A percentile compares a stretch with the other conserved stretches of the same genome.
phyloP scores from a whole-genome alignment of 225 moss, liverwort and hornwort genomes.

The Asterella californica region DNA sequence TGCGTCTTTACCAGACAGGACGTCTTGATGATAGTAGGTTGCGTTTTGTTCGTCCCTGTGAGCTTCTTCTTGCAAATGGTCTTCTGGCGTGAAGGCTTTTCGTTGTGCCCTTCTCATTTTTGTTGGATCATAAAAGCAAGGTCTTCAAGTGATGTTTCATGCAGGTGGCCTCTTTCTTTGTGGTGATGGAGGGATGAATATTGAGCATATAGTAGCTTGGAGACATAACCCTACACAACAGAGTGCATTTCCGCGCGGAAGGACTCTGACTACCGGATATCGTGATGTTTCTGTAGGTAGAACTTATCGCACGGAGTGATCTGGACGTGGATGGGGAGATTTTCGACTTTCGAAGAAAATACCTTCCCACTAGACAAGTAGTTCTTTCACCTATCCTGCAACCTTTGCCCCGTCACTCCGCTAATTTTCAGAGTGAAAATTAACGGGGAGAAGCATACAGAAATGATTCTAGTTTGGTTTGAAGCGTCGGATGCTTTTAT shows the following conservation, averaged over 20 bases:
- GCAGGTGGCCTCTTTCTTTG: neutral
- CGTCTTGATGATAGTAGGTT: neutral
- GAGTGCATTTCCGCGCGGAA: neutral
- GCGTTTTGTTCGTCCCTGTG: neutral
- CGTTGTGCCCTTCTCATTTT: neutral
- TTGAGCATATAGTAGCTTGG: neutral
- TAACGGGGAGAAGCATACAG: too few relatives aligned
- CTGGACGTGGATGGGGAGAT: conserved; percentile 55
- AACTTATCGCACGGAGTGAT: conserved; percentile 45
- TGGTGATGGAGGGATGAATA: neutral
- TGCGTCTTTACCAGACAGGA: neutral
- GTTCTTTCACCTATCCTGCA: neutral
- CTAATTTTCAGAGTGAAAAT: too few relatives aligned
- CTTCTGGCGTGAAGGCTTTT: neutral
- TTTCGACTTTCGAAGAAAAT: conserved; percentile 87
- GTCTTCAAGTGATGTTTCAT: neutral
- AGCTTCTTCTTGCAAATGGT: neutral
- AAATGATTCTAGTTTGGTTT: neutral
- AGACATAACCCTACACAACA: neutral
- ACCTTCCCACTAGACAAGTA: conserved; percentile 78
- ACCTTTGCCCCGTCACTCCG: too few relatives aligned
- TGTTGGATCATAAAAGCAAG: neutral
- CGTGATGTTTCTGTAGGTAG: conserved; percentile 41
- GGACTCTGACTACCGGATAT: neutral
- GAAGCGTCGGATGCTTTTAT: neutral